Percentiles rank a stretch among this genome's conserved stretches.
These are phyloP conservation scores for Eurotiales sp. DNA, from an alignment of 2,329 filamentous ascomycete species.

Conservation along the genomic window DNA sequence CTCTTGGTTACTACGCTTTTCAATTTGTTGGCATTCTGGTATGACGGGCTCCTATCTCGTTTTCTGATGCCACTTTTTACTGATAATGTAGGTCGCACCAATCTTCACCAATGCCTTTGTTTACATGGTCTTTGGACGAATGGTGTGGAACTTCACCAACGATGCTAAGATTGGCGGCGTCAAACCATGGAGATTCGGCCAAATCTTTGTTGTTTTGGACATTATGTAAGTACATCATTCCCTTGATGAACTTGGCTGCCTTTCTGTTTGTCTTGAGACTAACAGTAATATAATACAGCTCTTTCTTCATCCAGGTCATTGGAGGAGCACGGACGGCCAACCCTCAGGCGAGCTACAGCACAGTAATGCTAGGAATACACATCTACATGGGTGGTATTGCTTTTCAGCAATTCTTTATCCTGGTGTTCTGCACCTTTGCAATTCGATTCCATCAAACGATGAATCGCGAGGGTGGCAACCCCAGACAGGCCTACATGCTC, in stretches of 20 bases:
- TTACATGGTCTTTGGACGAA: constrained; percentile 46
- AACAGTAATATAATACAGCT: background rate
- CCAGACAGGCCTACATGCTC: background rate
- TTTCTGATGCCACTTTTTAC: constrained; percentile 26
- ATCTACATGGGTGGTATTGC: constrained; percentile 55
- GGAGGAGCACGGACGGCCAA: background rate
- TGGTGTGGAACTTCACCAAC: constrained; percentile 44
- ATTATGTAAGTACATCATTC: constrained; percentile 18
- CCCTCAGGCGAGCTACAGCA: background rate
- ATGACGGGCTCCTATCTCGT: background rate
- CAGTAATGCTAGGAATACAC: constrained; percentile 27
- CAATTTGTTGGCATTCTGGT: constrained; percentile 1
- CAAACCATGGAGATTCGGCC: constrained; percentile 33
- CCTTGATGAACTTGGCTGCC: no score
- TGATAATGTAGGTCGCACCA: constrained; percentile 45
- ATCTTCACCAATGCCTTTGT: constrained; percentile 42
- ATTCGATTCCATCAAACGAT: constrained; percentile 37
- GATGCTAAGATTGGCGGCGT: constrained; percentile 34
- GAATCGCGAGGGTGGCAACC: background rate
- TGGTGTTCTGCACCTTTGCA: constrained; percentile 43
- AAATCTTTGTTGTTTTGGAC: constrained; percentile 41
- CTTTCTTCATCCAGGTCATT: constrained; percentile 5
- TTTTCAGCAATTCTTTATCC: constrained; percentile 49
- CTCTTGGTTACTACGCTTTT: constrained; percentile 4
- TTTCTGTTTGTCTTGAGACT: no score